phyloP scores from a whole-genome alignment of 176 grass and related monocot genomes.

The Hsuehochloa calcarea region DNA sequence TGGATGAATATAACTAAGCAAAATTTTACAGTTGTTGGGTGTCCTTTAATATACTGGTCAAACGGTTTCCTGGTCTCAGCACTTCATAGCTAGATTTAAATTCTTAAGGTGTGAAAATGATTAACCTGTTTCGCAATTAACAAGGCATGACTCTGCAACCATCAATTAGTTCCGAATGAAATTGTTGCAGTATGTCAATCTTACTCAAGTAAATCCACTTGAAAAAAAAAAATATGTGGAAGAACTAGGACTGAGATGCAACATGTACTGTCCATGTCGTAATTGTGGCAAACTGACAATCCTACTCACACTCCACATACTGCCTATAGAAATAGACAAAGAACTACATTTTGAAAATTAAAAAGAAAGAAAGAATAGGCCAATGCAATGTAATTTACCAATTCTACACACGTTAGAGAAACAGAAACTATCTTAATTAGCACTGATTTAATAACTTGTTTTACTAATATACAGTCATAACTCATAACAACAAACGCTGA shows the following conservation, averaged over 20 bases:
- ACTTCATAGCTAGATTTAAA: neutral
- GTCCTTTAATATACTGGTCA: neutral
- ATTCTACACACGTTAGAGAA: slow-evolving; percentile 10
- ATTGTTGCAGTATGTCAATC: slow-evolving; percentile 13
- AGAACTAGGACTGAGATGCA: slow-evolving; percentile 16
- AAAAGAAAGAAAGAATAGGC: neutral
- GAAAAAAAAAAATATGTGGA: slow-evolving; percentile 22
- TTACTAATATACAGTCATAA: neutral
- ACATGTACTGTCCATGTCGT: slow-evolving; percentile 28
- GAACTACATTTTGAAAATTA: neutral
- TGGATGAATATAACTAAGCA: slow-evolving; percentile 7
- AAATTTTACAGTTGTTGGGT: neutral
- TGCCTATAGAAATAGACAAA: slow-evolving; percentile 16
- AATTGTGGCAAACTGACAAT: slow-evolving; percentile 32
- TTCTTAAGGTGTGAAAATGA: slow-evolving; percentile 9
- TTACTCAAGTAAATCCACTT: slow-evolving; percentile 52
- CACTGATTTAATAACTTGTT: neutral
- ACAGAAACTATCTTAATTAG: slow-evolving; percentile 11
- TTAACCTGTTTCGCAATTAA: neutral
- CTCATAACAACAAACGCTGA: slow-evolving; percentile 11
- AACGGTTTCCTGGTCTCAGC: neutral
- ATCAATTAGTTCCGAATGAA: slow-evolving; percentile 23
- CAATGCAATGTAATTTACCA: slow-evolving; percentile 18
- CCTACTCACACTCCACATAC: slow-evolving; percentile 48
- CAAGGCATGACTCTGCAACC: neutral